Evolutionary conservation across 345 rosid species (phyloP), one percentile per base, ranked within the genome.

Genomic region (Physaria fendleri): DNA sequence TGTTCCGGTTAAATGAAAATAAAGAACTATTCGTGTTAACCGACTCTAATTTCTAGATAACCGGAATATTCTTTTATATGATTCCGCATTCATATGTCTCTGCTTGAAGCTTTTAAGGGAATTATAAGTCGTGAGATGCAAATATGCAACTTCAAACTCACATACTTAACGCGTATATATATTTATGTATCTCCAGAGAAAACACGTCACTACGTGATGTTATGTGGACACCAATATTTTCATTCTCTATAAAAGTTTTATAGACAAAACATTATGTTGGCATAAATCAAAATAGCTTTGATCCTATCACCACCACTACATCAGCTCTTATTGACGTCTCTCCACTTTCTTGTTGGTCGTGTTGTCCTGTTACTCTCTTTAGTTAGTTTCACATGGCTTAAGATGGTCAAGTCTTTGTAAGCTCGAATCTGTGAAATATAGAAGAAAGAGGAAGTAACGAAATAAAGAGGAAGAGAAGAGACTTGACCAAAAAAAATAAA

Each of bases 251-350:
- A n/a, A 35, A 49, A 29, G 43, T 66, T 30, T n/a, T 1, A 58
- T 66, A 43, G 51, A 48, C 59, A 49, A 29, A 56, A 66, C 59
- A 58, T 23, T 30, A 16, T 40, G 38, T 67, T 58, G 21, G 11
- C 44, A 39, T 15, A 39, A 10, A 39, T 39, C 21, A 8, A 38
- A n/a, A 39, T 39, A 16, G 11, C 44, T 39, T 39, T 20, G n/a
- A 39, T 39, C 49, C 22, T 38, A 48, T 18, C 35, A 48, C 66
- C 21, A 30, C 0, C 38, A 20, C n/a, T n/a, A n/a, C n/a, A n/a
- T n/a, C n/a, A n/a, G n/a, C n/a, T n/a, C 6, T 25, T 11, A 30
- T 30, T 17, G 61, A 53, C 44, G 56, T 65, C 35, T 44, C 30
- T 27, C 63, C 29, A 46, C 35, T 16, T 45, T 46, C 13, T 53